Base-by-base conservation (phyloP, 768 basidiomycete species). In the Podaxis sp. region DNA sequence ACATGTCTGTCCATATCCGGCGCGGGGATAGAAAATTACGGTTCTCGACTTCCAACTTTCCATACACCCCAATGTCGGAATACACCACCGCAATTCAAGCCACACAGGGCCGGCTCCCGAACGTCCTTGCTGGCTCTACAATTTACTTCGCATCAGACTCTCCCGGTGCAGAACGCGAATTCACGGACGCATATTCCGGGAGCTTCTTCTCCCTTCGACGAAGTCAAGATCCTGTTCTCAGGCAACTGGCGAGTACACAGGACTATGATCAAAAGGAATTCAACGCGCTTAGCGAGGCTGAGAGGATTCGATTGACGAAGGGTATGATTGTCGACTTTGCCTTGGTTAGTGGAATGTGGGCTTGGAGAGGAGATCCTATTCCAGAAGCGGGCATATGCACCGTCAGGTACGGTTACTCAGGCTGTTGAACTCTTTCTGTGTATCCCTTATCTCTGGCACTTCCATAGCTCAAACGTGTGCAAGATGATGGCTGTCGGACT, bases 261-360 rank as follows among this genome's bases (percentile, higher is more conserved):
- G 83, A 81, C 52, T 90, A 90, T 67, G 73, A 77, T 36, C 88
- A 89, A 72, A 70, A 73, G 24, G 73, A 80, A 36, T 90, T 87
- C 65, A 70, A 78, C 55, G 60, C 68, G 46, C 66, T 84, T 22
- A 67, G 72, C n/a, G 61, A 72, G 7, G 74, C 74, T 38, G 76
- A 78, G 51, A 74, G 87, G 60, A 71, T 82, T 15, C 68, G 67
- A n/a, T 78, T 83, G 28, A 89, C 88, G 17, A 78, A 77, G 53
- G 89, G 89, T 1, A 83, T 86, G 78, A 70, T 91, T 52, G 83
- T 90, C 5, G 89, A 91, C 71, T 81, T 89, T 64, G 89, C 89
- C 11, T 63, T 90, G 68, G 63, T 89, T 26, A 84, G 80, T 59
- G 89, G 89, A 15, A 67, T 86, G 46, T 91, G 89, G 89, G 71